Percentiles rank a stretch among this genome's conserved stretches.
Conservation (phyloP, 768 basidiomycete species). For the Tephrocybe sp. region DNA sequence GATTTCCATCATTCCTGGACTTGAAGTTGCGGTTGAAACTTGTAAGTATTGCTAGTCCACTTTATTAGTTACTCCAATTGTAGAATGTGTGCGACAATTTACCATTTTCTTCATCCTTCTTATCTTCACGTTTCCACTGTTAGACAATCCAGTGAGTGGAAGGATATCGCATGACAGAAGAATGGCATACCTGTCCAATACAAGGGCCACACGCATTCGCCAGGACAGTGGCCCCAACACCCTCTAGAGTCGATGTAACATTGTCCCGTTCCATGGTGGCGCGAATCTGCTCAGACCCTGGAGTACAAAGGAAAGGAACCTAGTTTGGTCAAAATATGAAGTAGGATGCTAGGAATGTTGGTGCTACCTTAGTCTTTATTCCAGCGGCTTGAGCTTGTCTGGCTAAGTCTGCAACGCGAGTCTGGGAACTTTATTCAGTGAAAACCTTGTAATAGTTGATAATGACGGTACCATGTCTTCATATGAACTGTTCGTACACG, state of each 20-base stretch:
- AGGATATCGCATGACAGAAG: not conserved
- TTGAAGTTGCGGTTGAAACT: constrained; percentile 93
- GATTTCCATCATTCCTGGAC: constrained; percentile 95
- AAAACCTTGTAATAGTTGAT: constrained; percentile 3
- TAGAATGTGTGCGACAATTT: not conserved
- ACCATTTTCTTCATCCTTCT: constrained; percentile 91
- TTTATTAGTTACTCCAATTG: constrained; percentile 7
- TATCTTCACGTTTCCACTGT: constrained; percentile 91
- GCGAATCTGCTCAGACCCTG: constrained; percentile 93
- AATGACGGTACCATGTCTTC: constrained; percentile 75
- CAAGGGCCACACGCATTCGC: constrained; percentile 99
- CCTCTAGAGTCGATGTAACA: constrained; percentile 75
- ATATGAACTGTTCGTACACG: constrained; percentile 99
- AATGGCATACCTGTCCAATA: constrained; percentile 76
- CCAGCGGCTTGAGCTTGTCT: constrained; percentile 85
- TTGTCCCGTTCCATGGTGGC: constrained; percentile 97
- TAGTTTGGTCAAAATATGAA: constrained; percentile 20
- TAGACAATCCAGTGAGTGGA: constrained; percentile 6
- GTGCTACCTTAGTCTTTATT: constrained; percentile 63
- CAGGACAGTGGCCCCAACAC: constrained; percentile 90
- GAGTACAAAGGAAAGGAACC: constrained; percentile 86
- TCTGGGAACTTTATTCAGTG: constrained; percentile 40
- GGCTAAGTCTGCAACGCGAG: constrained; percentile 88
- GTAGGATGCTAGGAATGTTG: not conserved
- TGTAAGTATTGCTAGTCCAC: constrained; percentile 77